Conservation (phyloP, 768 basidiomycete species). For the Rhodotorula toruloides region DNA sequence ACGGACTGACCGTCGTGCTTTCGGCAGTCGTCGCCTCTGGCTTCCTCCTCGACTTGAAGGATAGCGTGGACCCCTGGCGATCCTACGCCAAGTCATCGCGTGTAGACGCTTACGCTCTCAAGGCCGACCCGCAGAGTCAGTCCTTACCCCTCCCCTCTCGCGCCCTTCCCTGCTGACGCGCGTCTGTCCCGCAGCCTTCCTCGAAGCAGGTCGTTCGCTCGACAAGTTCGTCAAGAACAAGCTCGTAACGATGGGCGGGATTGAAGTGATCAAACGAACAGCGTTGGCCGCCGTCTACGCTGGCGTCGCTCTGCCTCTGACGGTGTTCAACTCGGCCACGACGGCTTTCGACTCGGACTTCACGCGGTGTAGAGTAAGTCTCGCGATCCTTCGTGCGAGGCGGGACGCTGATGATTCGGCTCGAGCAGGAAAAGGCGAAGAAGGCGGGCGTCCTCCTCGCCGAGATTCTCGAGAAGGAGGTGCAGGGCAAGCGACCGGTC, state of each 20-base stretch:
- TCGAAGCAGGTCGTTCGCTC: slow-evolving; percentile 44
- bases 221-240: slow-evolving; percentile 43
- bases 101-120: slow-evolving; percentile 49
- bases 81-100: slow-evolving; percentile 30
- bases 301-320: slow-evolving; percentile 45
- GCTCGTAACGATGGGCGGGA: slow-evolving; percentile 36
- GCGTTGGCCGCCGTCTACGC: slow-evolving; percentile 50
- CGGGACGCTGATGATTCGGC: neutral
- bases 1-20: slow-evolving; percentile 9
- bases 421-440: slow-evolving; percentile 48
- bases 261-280: slow-evolving; percentile 51
- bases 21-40: slow-evolving; percentile 51
- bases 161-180: slow-evolving; percentile 31
- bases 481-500: slow-evolving; percentile 52
- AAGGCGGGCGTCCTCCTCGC: slow-evolving; percentile 52
- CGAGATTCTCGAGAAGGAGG: slow-evolving; percentile 50
- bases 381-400: neutral
- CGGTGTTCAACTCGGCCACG: slow-evolving; percentile 39
- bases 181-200: slow-evolving; percentile 37
- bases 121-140: slow-evolving; percentile 47
- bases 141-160: slow-evolving; percentile 17
- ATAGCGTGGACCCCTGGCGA: slow-evolving; percentile 46
- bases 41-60: slow-evolving; percentile 48
- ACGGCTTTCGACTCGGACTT: slow-evolving; percentile 44
- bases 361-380: slow-evolving; percentile 39